Conservation (phyloP, 2,329 filamentous ascomycete genomes). For the Fusarium beomiforme region DNA sequence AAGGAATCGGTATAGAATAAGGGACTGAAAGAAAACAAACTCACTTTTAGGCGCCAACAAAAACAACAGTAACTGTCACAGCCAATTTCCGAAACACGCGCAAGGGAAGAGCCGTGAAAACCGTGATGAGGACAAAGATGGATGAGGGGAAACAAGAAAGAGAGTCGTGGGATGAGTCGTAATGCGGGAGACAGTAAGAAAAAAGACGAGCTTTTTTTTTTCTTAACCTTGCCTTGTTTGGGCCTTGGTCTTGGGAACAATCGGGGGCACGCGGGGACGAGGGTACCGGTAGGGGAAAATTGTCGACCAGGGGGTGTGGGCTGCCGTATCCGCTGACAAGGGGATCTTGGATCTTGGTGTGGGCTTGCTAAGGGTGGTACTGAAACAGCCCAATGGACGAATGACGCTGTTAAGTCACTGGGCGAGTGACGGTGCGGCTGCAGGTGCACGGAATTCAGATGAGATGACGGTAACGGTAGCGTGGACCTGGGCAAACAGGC, state of each 20-base stretch:
- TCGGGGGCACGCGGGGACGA: constrained; percentile 46
- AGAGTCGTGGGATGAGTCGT: constrained; percentile 49
- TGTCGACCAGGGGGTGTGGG: constrained; percentile 46
- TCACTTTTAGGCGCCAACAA: constrained; percentile 66
- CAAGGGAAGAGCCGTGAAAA: constrained; percentile 59
- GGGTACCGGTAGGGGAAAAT: constrained; percentile 48
- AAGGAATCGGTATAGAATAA: constrained; percentile 30
- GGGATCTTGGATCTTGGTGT: constrained; percentile 46
- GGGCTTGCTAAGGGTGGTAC: constrained; percentile 43
- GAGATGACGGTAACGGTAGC: constrained; percentile 41
- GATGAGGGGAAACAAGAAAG: constrained; percentile 48
- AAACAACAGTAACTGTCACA: constrained; percentile 57
- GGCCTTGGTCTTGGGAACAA: constrained; percentile 46
- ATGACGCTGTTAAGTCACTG: constrained; percentile 41
- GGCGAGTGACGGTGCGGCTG: constrained; percentile 42
- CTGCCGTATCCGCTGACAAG: constrained; percentile 45
- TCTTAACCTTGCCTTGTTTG: constrained; percentile 47
- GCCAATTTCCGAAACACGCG: constrained; percentile 57
- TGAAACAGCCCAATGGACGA: constrained; percentile 45
- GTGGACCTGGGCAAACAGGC: constrained; percentile 37
- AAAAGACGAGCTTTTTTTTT: constrained; percentile 51
- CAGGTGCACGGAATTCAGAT: constrained; percentile 42
- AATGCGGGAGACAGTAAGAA: constrained; percentile 43
- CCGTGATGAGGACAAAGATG: constrained; percentile 50
- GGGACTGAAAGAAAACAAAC: constrained; percentile 44